Percentiles rank a stretch among this genome's conserved stretches.
These are phyloP conservation scores for Striga hermonthica DNA, from an alignment of 305 asterid species.

Conservation along the genomic window DNA sequence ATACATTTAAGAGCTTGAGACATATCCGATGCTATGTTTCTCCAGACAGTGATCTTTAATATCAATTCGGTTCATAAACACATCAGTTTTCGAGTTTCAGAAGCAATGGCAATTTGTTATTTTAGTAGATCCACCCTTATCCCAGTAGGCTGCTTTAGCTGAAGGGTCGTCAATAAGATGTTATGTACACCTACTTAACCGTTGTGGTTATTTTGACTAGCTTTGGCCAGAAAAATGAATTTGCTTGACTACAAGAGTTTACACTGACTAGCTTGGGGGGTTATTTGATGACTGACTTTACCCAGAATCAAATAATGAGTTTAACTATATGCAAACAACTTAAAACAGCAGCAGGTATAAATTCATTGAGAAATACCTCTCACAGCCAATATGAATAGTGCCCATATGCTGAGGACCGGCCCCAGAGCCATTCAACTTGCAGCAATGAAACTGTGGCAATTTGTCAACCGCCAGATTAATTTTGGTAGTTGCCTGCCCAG, in stretches of 20 bases:
- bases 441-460: slow-evolving; percentile 75
- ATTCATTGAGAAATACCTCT: slow-evolving; percentile 51
- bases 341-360: slow-evolving; percentile 23
- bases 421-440: slow-evolving; percentile 55
- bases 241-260: too few relatives aligned
- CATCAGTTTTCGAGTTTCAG: background rate
- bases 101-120: background rate
- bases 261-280: too few relatives aligned
- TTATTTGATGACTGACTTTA: background rate
- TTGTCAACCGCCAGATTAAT: slow-evolving; percentile 80
- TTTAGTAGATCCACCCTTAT: background rate
- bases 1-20: background rate
- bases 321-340: slow-evolving; percentile 11
- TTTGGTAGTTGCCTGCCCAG: slow-evolving; percentile 84
- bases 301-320: background rate
- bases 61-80: background rate
- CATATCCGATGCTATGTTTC: background rate
- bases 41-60: background rate
- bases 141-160: slow-evolving; percentile 3
- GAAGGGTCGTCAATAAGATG: slow-evolving; percentile 9
- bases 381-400: slow-evolving; percentile 88
- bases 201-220: too few relatives aligned
- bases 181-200: too few relatives aligned
- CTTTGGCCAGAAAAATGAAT: too few relatives aligned
- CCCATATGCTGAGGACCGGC: slow-evolving; percentile 95